Conservation (phyloP, 1,139 yeast genomes). For the Yamadazyma trypodendri region DNA sequence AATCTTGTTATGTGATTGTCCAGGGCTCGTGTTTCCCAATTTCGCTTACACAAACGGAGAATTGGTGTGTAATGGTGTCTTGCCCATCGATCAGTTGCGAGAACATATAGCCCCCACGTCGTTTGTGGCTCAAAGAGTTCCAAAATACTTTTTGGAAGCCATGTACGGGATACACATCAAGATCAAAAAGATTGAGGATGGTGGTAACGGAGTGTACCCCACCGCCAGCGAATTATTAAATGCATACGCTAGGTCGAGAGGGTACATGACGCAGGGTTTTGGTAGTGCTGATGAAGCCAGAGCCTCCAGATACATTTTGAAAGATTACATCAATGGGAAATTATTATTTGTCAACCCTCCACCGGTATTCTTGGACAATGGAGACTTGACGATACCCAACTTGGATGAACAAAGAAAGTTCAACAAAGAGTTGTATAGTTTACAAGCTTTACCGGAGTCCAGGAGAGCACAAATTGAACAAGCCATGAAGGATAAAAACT, state of each 20-base stretch:
- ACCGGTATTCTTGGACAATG: constrained; percentile 49
- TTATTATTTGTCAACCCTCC: constrained; percentile 86
- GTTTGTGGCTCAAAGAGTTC: constrained; percentile 82
- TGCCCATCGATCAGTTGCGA: constrained; percentile 95
- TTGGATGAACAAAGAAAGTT: constrained; percentile 57
- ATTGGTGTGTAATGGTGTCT: constrained; percentile 94
- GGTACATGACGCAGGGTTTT: constrained; percentile 95
- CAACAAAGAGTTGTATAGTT: constrained; percentile 69
- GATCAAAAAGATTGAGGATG: constrained; percentile 73
- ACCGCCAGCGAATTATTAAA: constrained; percentile 86
- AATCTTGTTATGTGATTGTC: constrained; percentile 94
- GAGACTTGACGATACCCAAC: constrained; percentile 35
- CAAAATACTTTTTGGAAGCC: constrained; percentile 86
- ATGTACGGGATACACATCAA: constrained; percentile 90
- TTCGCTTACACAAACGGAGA: constrained; percentile 97
- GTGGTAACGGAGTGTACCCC: constrained; percentile 80
- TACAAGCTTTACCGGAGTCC: constrained; percentile 64
- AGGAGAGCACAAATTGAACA: constrained; percentile 68
- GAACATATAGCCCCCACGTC: constrained; percentile 92
- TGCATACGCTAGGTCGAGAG: constrained; percentile 95
- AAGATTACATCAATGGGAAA: constrained; percentile 94
- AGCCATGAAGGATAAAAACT: constrained; percentile 58
- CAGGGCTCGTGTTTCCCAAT: constrained; percentile 98
- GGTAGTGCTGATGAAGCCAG: constrained; percentile 97
- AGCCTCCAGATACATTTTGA: constrained; percentile 88